phyloP scores from a whole-genome alignment of 2,329 filamentous ascomycete genomes.

The Decorospora gaudefroyi region DNA sequence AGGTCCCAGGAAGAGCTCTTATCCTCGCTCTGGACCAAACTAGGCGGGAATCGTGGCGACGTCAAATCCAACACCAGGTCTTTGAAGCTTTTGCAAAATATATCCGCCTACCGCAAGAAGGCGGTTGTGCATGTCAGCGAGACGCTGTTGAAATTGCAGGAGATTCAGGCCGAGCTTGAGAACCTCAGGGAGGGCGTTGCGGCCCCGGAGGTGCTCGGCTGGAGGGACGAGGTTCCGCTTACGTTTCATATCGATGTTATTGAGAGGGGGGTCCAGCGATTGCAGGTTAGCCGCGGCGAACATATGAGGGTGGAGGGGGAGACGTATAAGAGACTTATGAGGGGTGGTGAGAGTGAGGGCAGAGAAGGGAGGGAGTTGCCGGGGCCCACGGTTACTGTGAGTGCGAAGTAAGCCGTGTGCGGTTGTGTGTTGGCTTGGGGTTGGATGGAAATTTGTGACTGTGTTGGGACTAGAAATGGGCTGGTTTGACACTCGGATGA shows the following conservation, averaged over 20 bases:
- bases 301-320: slow-evolving; percentile 65
- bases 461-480: neutral
- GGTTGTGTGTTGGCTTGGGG: no score
- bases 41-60: slow-evolving; percentile 69
- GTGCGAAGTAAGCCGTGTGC: slow-evolving; percentile 17
- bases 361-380: slow-evolving; percentile 19
- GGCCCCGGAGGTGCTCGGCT: slow-evolving; percentile 64
- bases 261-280: slow-evolving; percentile 69
- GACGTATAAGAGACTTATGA: slow-evolving; percentile 26
- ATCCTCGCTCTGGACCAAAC: slow-evolving; percentile 71
- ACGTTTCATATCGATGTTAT: slow-evolving; percentile 77
- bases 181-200: slow-evolving; percentile 73
- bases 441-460: neutral
- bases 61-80: slow-evolving; percentile 66
- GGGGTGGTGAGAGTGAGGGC: slow-evolving; percentile 13
- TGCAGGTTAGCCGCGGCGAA: slow-evolving; percentile 66
- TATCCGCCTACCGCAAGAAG: slow-evolving; percentile 67
- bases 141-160: slow-evolving; percentile 73
- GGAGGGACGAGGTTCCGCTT: slow-evolving; percentile 62
- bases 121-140: slow-evolving; percentile 71
- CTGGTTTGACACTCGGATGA: no score
- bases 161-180: slow-evolving; percentile 71
- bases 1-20: slow-evolving; percentile 68
- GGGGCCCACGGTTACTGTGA: slow-evolving; percentile 22
- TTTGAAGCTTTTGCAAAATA: slow-evolving; percentile 65